Percentiles rank a stretch among this genome's conserved stretches.
Conservation (phyloP, 2,329 filamentous ascomycete species). For the Fusarium cyanostomum region DNA sequence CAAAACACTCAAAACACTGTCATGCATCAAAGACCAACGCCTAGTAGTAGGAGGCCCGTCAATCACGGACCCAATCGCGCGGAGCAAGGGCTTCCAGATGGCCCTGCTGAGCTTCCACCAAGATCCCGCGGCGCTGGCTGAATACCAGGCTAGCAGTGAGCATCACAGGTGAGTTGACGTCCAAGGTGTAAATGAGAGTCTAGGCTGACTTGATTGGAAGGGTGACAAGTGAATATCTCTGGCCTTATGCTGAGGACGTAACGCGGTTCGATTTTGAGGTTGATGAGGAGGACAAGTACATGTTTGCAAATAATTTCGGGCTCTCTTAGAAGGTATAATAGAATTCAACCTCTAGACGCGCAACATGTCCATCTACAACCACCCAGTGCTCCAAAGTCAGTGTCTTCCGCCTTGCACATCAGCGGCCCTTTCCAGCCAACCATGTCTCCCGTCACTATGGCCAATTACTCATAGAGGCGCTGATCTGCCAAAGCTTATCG, state of each 20-base stretch:
- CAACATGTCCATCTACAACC: not conserved
- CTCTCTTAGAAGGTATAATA: not conserved
- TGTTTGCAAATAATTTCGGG: slow-evolving; percentile 31
- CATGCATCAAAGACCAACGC: slow-evolving; percentile 58
- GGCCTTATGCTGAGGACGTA: slow-evolving; percentile 63
- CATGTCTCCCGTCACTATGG: not conserved
- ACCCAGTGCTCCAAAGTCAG: not conserved
- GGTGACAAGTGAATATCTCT: slow-evolving; percentile 60
- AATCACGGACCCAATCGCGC: slow-evolving; percentile 60
- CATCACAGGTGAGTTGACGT: slow-evolving; percentile 54
- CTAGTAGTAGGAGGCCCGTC: slow-evolving; percentile 63
- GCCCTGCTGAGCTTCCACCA: slow-evolving; percentile 62
- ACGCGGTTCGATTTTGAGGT: slow-evolving; percentile 65
- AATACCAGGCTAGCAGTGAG: slow-evolving; percentile 63
- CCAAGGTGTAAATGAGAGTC: accelerated
- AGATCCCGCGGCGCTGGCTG: slow-evolving; percentile 54
- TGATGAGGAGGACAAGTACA: slow-evolving; percentile 49
- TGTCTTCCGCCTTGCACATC: too few species aligned
- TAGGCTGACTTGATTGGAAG: slow-evolving; percentile 43
- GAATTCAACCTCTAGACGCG: not conserved
- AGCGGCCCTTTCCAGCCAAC: not conserved
- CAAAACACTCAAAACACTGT: slow-evolving; percentile 57
- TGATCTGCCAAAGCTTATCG: slow-evolving; percentile 1
- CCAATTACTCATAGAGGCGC: slow-evolving; percentile 4
- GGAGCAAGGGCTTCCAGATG: slow-evolving; percentile 63